phyloP scores from a whole-genome alignment of 2,329 filamentous ascomycete genomes.

The Teratosphaeriaceae sp. region DNA sequence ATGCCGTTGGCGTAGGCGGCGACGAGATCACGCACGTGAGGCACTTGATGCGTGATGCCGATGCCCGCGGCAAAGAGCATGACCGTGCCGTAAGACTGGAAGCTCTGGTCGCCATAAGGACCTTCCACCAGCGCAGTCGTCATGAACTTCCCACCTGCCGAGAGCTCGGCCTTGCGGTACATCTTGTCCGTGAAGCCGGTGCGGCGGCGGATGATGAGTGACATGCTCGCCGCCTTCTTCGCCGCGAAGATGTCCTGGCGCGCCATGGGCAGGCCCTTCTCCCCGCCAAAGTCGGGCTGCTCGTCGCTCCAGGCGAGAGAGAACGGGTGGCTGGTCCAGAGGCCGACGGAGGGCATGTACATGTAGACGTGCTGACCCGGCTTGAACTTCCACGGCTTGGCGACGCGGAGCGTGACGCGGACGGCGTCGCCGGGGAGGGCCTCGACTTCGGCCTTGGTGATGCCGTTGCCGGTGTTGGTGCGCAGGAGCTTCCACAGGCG shows the following conservation, averaged over 20 bases:
- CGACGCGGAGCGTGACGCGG: slow-evolving; percentile 66
- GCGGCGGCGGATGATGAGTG: slow-evolving; percentile 79
- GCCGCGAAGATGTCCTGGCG: slow-evolving; percentile 46
- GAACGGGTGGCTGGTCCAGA: slow-evolving; percentile 73
- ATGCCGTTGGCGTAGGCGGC: slow-evolving; percentile 57
- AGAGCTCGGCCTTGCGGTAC: slow-evolving; percentile 58
- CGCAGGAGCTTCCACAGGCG: slow-evolving; percentile 57
- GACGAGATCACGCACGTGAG: slow-evolving; percentile 67
- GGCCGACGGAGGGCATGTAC: slow-evolving; percentile 65
- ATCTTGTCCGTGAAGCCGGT: slow-evolving; percentile 82
- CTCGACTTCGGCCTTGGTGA: slow-evolving; percentile 64
- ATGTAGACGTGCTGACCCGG: slow-evolving; percentile 75
- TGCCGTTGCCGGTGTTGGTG: slow-evolving; percentile 59
- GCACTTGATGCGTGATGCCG: slow-evolving; percentile 91
- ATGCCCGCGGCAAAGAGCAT: slow-evolving; percentile 89
- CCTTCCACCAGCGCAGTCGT: slow-evolving; percentile 77
- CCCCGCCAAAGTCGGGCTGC: slow-evolving; percentile 29
- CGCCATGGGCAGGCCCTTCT: slow-evolving; percentile 43
- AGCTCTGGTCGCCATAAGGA: slow-evolving; percentile 72
- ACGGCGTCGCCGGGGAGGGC: slow-evolving; percentile 69
- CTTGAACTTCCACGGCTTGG: slow-evolving; percentile 68
- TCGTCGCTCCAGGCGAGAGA: slow-evolving; percentile 73
- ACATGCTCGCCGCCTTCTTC: slow-evolving; percentile 53
- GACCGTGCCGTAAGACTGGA: slow-evolving; percentile 87
- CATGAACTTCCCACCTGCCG: slow-evolving; percentile 49